Percentiles rank a stretch among this genome's conserved stretches.
Evolutionary conservation across 176 grass and related monocot species (phyloP).

Genomic region (Rhipidocladum racemiflorum): DNA sequence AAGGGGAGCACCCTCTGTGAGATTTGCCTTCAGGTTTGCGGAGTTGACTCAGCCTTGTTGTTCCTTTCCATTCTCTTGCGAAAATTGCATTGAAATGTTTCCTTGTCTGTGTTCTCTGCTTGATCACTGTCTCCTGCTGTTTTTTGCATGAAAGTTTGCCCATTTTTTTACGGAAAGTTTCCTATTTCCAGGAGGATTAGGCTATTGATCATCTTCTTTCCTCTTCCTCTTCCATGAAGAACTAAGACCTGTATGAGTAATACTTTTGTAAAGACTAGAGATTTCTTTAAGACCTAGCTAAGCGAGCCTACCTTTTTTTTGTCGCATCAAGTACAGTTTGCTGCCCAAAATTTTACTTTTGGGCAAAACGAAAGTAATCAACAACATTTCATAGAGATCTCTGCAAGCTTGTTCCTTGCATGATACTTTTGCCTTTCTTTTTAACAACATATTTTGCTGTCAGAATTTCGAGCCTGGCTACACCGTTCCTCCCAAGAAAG

Average conservation of each 20-base stretch:
- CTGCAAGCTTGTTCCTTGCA: neutral
- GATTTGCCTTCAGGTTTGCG: conserved; percentile 79
- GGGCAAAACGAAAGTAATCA: conserved; percentile 6
- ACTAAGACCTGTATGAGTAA: neutral
- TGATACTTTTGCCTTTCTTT: neutral
- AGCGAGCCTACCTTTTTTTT: neutral
- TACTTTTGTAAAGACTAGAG: neutral
- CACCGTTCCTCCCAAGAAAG: conserved; percentile 59
- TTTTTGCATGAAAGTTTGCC: neutral
- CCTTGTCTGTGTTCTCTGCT: too few relatives aligned
- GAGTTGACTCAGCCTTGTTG: neutral
- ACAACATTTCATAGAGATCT: neutral
- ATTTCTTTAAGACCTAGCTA: conserved; percentile 19
- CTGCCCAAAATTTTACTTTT: conserved; percentile 19
- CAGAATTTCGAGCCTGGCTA: conserved; percentile 82
- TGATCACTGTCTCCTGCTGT: conserved; percentile 7
- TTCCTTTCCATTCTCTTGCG: neutral
- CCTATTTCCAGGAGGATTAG: neutral
- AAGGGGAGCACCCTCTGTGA: conserved; percentile 87
- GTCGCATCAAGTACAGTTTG: conserved; percentile 1
- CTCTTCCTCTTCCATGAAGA: neutral
- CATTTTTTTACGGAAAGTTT: neutral
- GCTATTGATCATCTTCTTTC: neutral
- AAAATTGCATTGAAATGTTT: neutral
- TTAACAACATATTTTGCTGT: conserved; percentile 21